phyloP scores from a whole-genome alignment of 108 stramenopile genomes.

The Seminavis robusta region DNA sequence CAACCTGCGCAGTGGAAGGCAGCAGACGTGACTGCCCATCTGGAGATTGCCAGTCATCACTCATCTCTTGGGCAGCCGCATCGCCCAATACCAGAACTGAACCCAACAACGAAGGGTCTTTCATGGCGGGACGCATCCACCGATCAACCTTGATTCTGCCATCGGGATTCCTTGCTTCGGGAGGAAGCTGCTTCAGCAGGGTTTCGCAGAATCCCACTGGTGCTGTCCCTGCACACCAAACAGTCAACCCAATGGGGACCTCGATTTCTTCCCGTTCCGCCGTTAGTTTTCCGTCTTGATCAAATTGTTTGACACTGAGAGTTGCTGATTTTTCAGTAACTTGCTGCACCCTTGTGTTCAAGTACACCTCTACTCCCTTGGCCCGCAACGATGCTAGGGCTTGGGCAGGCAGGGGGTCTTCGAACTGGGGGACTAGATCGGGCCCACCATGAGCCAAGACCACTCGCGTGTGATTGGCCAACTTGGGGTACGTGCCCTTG shows the following conservation, averaged over 20 bases:
- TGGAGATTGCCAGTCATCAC: conserved; percentile 8
- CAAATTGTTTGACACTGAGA: conserved; percentile 22
- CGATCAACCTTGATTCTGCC: conserved; percentile 64
- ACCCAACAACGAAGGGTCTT: conserved; percentile 27
- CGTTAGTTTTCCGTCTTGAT: conserved; percentile 26
- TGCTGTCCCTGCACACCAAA: conserved; percentile 65
- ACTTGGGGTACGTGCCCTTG: conserved; percentile 47
- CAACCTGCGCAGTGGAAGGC: conserved; percentile 80
- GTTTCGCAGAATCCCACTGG: conserved; percentile 55
- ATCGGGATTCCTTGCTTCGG: conserved; percentile 22
- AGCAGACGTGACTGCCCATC: conserved; percentile 18
- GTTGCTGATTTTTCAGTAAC: conserved; percentile 39
- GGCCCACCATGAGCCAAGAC: conserved; percentile 52
- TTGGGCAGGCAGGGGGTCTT: conserved; percentile 33
- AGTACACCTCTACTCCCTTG: conserved; percentile 49
- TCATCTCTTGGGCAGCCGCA: conserved; percentile 41
- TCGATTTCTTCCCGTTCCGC: conserved; percentile 27
- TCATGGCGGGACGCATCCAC: conserved; percentile 51
- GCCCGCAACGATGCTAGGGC: conserved; percentile 35
- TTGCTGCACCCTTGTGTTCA: conserved; percentile 51
- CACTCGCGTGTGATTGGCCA: conserved; percentile 41
- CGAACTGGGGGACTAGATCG: conserved; percentile 60
- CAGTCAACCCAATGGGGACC: conserved; percentile 41
- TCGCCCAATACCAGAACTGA: conserved; percentile 63
- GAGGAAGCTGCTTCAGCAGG: conserved; percentile 45